These are phyloP conservation scores for Pulveroboletus ravenelii DNA, from an alignment of 768 basidiomycete species.

Conservation along the genomic window DNA sequence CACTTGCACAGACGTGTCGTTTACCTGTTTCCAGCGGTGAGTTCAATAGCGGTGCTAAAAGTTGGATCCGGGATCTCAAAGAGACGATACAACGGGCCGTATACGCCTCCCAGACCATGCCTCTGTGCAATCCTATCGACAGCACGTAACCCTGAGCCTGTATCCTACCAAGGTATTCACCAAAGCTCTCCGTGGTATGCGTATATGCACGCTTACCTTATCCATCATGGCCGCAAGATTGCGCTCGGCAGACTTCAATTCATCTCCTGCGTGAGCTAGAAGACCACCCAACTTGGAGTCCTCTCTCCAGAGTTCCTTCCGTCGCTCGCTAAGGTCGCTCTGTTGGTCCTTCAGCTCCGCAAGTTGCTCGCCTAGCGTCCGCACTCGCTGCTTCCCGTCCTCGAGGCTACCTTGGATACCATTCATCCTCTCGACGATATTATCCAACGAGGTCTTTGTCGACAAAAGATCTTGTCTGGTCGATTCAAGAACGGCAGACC, in stretches of 20 bases:
- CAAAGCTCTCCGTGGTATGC: not conserved
- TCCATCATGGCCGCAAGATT: slow-evolving; percentile 90
- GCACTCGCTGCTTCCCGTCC: slow-evolving; percentile 54
- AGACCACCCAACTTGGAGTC: slow-evolving; percentile 83
- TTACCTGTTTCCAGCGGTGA: slow-evolving; percentile 94
- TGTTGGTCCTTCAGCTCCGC: slow-evolving; percentile 60
- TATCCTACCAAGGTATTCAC: slow-evolving; percentile 57
- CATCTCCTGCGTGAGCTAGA: slow-evolving; percentile 71
- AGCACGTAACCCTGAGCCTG: slow-evolving; percentile 80
- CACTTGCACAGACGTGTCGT: not conserved
- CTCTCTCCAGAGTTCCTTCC: slow-evolving; percentile 94
- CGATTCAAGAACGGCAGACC: slow-evolving; percentile 51
- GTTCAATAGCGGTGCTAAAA: slow-evolving; percentile 89
- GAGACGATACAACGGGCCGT: slow-evolving; percentile 90
- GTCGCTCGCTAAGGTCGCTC: slow-evolving; percentile 64
- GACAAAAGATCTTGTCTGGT: slow-evolving; percentile 48
- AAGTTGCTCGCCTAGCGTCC: slow-evolving; percentile 59
- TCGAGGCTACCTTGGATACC: slow-evolving; percentile 57
- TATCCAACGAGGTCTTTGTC: slow-evolving; percentile 43
- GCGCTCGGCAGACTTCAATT: slow-evolving; percentile 78
- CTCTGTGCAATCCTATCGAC: slow-evolving; percentile 81
- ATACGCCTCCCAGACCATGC: slow-evolving; percentile 74
- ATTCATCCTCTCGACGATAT: slow-evolving; percentile 56
- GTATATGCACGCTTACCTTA: slow-evolving; percentile 48
- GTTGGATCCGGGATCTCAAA: slow-evolving; percentile 85